Base-by-base conservation (phyloP, 352 stramenopile species). In the Phytophthora pinifolia region DNA sequence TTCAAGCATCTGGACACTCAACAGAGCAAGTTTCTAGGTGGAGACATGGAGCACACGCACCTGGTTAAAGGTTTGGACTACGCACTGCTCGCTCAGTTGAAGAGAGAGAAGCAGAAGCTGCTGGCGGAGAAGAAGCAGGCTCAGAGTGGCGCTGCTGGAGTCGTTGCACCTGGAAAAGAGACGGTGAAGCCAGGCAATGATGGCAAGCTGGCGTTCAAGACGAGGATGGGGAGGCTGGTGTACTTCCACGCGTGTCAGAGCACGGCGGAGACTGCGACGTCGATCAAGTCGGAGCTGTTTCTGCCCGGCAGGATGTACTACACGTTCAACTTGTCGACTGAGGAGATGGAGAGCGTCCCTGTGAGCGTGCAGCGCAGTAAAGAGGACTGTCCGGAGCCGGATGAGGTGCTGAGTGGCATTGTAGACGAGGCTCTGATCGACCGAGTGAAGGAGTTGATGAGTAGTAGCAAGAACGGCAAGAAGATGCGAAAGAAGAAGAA, bases 61-160 rank as follows among this genome's bases (percentile, higher is more conserved):
- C 51, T 96, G 14, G 88, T 97, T 4, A 97, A 96, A 51, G 92
- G 62, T 17, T 57, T 98, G 43, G 89, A 98, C 77, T 79, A 86
- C 32, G 75, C 87, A 9, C 64, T 98, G 22, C 68, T 96, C 20
- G 65, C 88, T 34, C 89, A 97, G 54, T 70, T 96, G 20, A 91
- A 92, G 59, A 65, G 74, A 14, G 86, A 96, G 52, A 86, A 83
- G 46, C 58, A 86, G 44, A 82, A 82, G 50, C 59, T 91, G 10
- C 48, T 62, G 53, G 53, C 47, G 1, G 63, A 69, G 7, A 74
- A 83, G 13, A 64, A 79, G 31, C 32, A 66, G 5, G 32, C 57
- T 14, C 27, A 59, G 6, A 33, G 6, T 13, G n/a, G 2, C 32
- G 25, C 1, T 46, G 4, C 1, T 6, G 22, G 6, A 6, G 22